Evolutionary conservation across 2,329 filamentous ascomycete species (phyloP).

Genomic region (Magnaporthiopsis poae): DNA sequence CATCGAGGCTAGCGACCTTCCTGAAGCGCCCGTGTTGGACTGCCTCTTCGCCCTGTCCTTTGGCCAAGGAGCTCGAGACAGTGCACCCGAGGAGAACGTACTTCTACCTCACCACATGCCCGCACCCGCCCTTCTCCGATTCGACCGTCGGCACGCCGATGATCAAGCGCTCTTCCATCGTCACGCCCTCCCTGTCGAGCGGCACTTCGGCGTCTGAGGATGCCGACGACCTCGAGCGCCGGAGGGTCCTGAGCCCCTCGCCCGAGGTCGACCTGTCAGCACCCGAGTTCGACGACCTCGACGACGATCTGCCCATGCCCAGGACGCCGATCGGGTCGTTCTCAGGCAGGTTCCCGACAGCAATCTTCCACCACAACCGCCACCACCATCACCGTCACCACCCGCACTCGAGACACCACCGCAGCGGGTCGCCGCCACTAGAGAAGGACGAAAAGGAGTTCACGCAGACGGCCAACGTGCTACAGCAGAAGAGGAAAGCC

Average conservation of each 20-base stretch:
- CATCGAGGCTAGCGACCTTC: constrained; percentile 79
- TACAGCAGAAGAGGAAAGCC: constrained; percentile 60
- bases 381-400: constrained; percentile 28
- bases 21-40: constrained; percentile 79
- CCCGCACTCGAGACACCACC: constrained; percentile 32
- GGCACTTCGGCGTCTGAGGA: constrained; percentile 61
- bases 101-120: constrained; percentile 86
- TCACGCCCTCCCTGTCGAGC: constrained; percentile 76
- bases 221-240: constrained; percentile 48
- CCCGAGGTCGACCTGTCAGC: constrained; percentile 88
- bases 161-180: constrained; percentile 49
- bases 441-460: constrained; percentile 96
- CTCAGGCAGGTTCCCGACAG: constrained; percentile 27
- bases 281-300: constrained; percentile 69
- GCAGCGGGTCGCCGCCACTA: constrained; percentile 75
- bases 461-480: constrained; percentile 81
- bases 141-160: constrained; percentile 26
- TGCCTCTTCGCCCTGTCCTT: constrained; percentile 67
- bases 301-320: constrained; percentile 50
- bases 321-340: constrained; percentile 56
- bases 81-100: constrained; percentile 91
- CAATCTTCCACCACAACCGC: constrained; percentile 21
- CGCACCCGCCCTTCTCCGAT: constrained; percentile 71
- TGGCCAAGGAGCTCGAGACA: constrained; percentile 85
- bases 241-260: constrained; percentile 71